Conservation (phyloP, 2,329 filamentous ascomycete species). For the Clonostachys sp. region DNA sequence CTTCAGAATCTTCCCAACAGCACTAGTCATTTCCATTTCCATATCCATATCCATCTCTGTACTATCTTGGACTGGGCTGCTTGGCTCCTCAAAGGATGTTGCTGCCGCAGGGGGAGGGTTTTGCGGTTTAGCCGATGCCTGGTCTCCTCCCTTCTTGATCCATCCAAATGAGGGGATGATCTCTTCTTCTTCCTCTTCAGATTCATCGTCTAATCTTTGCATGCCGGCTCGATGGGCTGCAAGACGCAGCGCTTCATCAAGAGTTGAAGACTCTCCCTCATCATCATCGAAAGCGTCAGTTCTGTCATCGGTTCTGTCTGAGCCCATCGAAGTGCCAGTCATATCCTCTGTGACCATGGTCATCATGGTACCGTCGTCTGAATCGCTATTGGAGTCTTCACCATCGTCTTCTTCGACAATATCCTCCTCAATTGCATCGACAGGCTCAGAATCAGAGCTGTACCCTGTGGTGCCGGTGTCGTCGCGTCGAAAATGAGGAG, state of each 20-base stretch:
- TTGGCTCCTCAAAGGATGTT: not conserved
- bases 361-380: conserved; percentile 76
- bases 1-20: conserved; percentile 49
- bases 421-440: conserved; percentile 50
- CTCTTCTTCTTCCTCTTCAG: conserved; percentile 56
- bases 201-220: conserved; percentile 54
- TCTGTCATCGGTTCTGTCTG: conserved; percentile 53
- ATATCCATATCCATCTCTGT: conserved; percentile 27
- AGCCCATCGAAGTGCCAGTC: conserved; percentile 63
- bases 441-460: conserved; percentile 60
- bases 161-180: conserved; percentile 74
- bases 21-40: conserved; percentile 40
- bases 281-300: conserved; percentile 46
- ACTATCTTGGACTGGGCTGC: conserved; percentile 1
- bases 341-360: conserved; percentile 76
- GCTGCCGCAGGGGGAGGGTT: not conserved
- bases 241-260: conserved; percentile 74
- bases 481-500: conserved; percentile 52
- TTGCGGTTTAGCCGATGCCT: not conserved
- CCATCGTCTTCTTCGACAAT: conserved; percentile 20
- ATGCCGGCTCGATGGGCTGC: conserved; percentile 74
- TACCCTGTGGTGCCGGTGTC: conserved; percentile 74
- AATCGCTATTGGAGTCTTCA: conserved; percentile 38
- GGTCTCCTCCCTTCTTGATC: conserved; percentile 47
- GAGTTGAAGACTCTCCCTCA: conserved; percentile 56